A percentile compares a stretch with the other conserved stretches of the same genome.
Conservation (phyloP, 805 yeast genomes). For the Kurtzmaniella cleridarum region DNA sequence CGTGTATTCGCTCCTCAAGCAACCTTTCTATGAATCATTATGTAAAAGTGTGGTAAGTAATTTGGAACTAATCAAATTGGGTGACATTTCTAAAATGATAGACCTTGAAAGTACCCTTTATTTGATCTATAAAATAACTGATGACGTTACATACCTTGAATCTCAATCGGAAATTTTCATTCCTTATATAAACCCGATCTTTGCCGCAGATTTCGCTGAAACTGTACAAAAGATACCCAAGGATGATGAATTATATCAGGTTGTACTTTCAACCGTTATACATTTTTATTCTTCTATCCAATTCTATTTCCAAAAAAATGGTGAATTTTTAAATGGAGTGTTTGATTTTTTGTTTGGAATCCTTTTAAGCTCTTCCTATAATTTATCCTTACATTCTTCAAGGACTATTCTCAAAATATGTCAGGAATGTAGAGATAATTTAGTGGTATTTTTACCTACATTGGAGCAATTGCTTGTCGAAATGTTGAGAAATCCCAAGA, state of each 20-base stretch:
- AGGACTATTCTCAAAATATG: conserved; percentile 57
- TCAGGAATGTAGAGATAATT: conserved; percentile 43
- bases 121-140: conserved; percentile 51
- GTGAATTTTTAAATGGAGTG: conserved; percentile 45
- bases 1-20: conserved; percentile 60
- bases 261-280: conserved; percentile 41
- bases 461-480: conserved; percentile 44
- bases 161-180: conserved; percentile 19
- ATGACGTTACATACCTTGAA: conserved; percentile 38
- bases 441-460: conserved; percentile 39
- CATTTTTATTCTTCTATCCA: conserved; percentile 55
- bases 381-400: conserved; percentile 30
- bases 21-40: conserved; percentile 42
- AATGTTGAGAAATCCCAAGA: conserved; percentile 35
- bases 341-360: conserved; percentile 50
- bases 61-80: neutral
- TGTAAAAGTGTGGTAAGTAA: conserved; percentile 21
- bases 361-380: conserved; percentile 21
- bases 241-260: conserved; percentile 5
- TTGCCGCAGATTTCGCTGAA: conserved; percentile 17
- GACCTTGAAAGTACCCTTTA: conserved; percentile 61
- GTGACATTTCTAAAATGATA: conserved; percentile 16
- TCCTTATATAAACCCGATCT: conserved; percentile 20
- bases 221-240: conserved; percentile 9
- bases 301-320: conserved; percentile 50